Base-by-base conservation (phyloP, 352 stramenopile genomes). In the Blastocystis sp. region DNA sequence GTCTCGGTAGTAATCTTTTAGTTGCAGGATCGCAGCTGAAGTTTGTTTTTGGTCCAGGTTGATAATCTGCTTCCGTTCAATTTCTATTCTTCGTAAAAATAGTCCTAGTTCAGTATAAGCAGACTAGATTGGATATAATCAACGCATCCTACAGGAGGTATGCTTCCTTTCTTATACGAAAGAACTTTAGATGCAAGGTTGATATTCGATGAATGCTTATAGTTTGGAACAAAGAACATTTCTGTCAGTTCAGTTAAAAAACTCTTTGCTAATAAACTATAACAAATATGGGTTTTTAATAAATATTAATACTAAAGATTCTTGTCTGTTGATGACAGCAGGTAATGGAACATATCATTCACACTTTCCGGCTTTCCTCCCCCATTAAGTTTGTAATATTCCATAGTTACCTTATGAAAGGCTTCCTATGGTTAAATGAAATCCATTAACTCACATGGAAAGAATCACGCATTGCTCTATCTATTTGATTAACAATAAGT, bases 171-270 rank as follows among this genome's bases (percentile, higher is more conserved):
- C 56, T 62, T 62, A 33, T 62, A 62, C 19, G 56, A 62, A 3
- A 62, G 56, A 62, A 62, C 15, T 13, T 62, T 62, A 5, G 19
- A 33, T 13, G 19, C 13, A 62, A 62, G 15, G 5, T 5, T 33
- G 2, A 62, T 13, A 13, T 13, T 62, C 13, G 3, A 17, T 7
- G 56, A 33, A 33, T n/a, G 27, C 19, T 33, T 33, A 62, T 62
- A 62, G 19, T 62, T 62, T n/a, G 56, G 56, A 62, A 33, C 19
- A 62, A 62, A n/a, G 27, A 62, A 62, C 56, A 62, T 62, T 62
- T 62, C n/a, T 48, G 40, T 9, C 40, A 48, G n/a, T 9, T 48
- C 40, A 64, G 57, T 27, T 64, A 64, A 35, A 64, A 59, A 59
- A 59, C 53, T 59, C 53, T 15, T 59, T n/a, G n/a, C n/a, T n/a